A percentile compares a stretch with the other conserved stretches of the same genome.
Conservation (phyloP, 2,329 filamentous ascomycete species). For the Phyllosticta citrichinensis region DNA sequence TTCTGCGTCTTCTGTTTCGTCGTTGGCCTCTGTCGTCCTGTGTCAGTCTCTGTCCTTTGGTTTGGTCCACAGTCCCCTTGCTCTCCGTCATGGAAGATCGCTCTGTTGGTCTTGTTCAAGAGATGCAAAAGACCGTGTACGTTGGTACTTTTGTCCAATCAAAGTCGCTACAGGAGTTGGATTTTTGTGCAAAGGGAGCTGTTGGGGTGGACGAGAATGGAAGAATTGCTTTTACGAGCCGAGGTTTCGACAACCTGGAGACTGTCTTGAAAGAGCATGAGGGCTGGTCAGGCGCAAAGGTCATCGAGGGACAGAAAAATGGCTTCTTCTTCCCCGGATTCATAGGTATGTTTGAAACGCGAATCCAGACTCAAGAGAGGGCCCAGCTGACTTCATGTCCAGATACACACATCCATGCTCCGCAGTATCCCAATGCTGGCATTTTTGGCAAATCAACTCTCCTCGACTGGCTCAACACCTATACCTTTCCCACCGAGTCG, state of each 20-base stretch:
- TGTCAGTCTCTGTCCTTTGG: background rate
- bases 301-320: conserved; percentile 31
- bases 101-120: background rate
- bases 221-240: conserved; percentile 40
- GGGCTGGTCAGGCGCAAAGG: conserved; percentile 32
- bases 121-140: conserved; percentile 33
- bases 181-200: conserved; percentile 36
- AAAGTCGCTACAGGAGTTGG: conserved; percentile 37
- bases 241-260: conserved; percentile 20
- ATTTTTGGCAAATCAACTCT: conserved; percentile 91
- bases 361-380: background rate
- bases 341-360: conserved; percentile 44
- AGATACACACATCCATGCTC: conserved; percentile 94
- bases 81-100: background rate
- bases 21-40: background rate
- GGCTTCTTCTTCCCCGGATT: conserved; percentile 81
- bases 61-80: background rate
- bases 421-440: conserved; percentile 88
- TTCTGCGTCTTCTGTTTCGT: background rate
- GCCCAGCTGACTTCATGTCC: conserved; percentile 15
- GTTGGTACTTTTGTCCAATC: conserved; percentile 53
- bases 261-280: conserved; percentile 18
- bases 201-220: conserved; percentile 44
- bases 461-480: conserved; percentile 84
- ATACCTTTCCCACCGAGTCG: conserved; percentile 88